Evolutionary conservation across 257 asterid species (phyloP).

Genomic region (Paulownia fortunei): DNA sequence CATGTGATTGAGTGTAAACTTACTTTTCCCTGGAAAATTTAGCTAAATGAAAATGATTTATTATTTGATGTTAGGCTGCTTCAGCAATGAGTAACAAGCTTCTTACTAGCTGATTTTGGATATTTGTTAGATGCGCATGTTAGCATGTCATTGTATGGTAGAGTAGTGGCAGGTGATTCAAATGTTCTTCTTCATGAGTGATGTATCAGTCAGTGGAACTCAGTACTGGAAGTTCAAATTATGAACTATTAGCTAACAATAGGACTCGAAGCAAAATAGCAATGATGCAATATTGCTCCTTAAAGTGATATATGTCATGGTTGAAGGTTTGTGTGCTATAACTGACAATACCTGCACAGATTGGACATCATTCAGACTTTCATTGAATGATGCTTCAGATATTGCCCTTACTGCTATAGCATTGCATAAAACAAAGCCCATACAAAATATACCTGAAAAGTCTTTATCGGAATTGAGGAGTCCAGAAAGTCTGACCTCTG

Average conservation of each 20-base stretch:
- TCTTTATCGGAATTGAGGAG: background rate
- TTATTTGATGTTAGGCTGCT: background rate
- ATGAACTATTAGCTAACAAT: background rate
- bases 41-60: background rate
- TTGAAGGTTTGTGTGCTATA: background rate
- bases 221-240: background rate
- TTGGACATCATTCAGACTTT: background rate
- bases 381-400: background rate
- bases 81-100: background rate
- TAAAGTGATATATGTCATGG: background rate
- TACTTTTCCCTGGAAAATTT: background rate
- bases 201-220: background rate
- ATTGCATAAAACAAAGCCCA: background rate
- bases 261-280: background rate
- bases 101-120: background rate
- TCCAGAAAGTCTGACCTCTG: background rate
- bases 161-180: background rate
- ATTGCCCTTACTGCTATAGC: background rate
- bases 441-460: no score
- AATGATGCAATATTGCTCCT: background rate
- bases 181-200: background rate
- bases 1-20: background rate
- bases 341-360: constrained; percentile 1
- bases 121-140: background rate
- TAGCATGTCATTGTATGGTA: no score